Evolutionary conservation across 345 rosid species (phyloP), one percentile per base, ranked within the genome.

Genomic region (Murraya koenigii): DNA sequence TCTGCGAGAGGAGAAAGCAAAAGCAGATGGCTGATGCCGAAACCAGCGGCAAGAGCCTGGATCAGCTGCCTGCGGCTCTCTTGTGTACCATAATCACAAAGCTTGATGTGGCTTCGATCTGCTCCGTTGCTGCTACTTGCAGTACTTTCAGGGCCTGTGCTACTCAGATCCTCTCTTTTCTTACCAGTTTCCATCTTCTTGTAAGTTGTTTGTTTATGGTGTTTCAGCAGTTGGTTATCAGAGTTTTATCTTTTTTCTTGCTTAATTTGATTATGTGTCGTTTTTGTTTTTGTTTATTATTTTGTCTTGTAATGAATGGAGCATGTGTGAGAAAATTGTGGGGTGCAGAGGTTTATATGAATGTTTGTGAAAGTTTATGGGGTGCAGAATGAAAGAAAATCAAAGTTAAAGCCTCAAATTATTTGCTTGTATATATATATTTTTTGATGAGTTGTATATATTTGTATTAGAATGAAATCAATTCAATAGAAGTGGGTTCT

Each of bases 51-150:
- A 79, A 75, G 82, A 83, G 85, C 62, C 73, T 95, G 76, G 99
- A 90, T 80, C 88, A 85, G 80, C 84, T 95, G 44, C 98, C 97
- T 35, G 82, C 82, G 61, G 94, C 93, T 68, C 80, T 95, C 1
- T 63, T 93, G 26, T 90, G 86, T 32, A 87, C 94, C 74, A 82
- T 93, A 61, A 85, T 95, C 90, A 77, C 91, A 28, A 92, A 92
- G 84, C 94, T 95, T 10, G 97, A 95, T 76, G 82, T 93, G 7
- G 86, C 89, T 49, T 90, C 98, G 74, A 88, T 95, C 79, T 91
- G 94, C 83, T 93, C 97, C 9, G 78, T 79, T 41, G 90, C 95
- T 15, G 86, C 97, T 52, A 95, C 97, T 8, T 90, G 92, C 86
- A 86, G 74, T 78, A 75, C 85, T 47, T 81, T 90, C 83, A 81